Evolutionary conservation across 352 stramenopile genomes (phyloP), one percentile per base, ranked within the genome.

Genomic region (Globisporangium heterothallicum): DNA sequence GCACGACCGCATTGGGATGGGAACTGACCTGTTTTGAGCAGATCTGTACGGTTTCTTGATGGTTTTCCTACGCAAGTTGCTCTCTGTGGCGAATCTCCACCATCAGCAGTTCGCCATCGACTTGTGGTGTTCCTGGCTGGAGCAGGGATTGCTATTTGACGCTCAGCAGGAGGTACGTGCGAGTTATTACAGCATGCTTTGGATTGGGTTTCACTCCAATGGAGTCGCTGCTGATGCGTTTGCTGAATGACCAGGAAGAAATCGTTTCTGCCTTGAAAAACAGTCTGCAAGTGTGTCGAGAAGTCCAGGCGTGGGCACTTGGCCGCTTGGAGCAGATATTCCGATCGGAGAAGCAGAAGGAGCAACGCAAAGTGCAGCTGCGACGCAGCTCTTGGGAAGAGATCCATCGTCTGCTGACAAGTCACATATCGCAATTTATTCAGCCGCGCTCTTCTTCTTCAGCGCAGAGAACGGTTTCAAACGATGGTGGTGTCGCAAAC

Each of bases 31-130:
- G 32, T 34, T 42, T 56, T 54, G 50, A 6, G 13, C 47, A 91
- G 80, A 86, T 48, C 72, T 91, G 24, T 90, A 84, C 57, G 79
- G 76, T 29, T 90, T 90, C 61, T 26, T 84, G n/a, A 90, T 93
- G 79, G 55, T 93, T 26, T 80, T 91, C 49, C 55, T 91, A 45
- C 67, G 78, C 2, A 93, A 93, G n/a, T 58, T 88, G 5, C 45
- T 93, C 13, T 86, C 78, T 9, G 73, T 71, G 19, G 55, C 68
- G 1, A 72, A 78, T 36, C 49, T 36, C 13, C 19, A 42, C 3
- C 65, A 88, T 41, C 72, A 84, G 51, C 55, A 72, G 19, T 82
- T 88, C 38, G 76, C 76, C 22, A 66, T 93, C 27, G 66, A 83
- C 12, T 59, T 90, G 30, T 91, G 79, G 82, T 90, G 82, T 55